Evolutionary conservation across 352 stramenopile genomes (phyloP), one percentile per base, ranked within the genome.

Genomic region (Phytophthora nicotianae): DNA sequence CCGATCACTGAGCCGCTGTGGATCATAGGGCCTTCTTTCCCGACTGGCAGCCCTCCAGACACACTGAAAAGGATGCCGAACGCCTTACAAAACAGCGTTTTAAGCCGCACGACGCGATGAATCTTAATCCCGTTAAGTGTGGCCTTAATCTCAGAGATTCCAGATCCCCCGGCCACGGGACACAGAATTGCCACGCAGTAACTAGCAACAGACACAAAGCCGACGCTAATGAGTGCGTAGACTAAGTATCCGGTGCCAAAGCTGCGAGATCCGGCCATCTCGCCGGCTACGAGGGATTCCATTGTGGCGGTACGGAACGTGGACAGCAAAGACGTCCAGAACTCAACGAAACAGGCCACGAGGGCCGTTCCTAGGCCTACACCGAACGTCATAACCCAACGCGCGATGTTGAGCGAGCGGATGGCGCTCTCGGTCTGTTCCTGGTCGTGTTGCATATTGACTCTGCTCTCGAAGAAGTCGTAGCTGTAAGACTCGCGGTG

Each of bases 101-200:
- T 98, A 35, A 98, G 72, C 0, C 93, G 81, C 5, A 99, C 89
- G n/a, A 99, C 88, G 19, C 95, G 86, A 32, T 97, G 95, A 23
- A 99, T 88, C 81, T 98, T 98, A 63, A 99, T 98, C 19, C 97
- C 97, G 74, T 99, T 99, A 11, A 99, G 77, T 19, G 96, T 98
- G 29, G 93, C 96, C 70, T 99, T 99, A 61, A 99, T 98, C 75
- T 99, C 97, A 0, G 90, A 87, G 68, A 99, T 99, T 40, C 97
- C 97, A 5, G 96, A 99, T 9, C 98, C 98, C 37, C 81, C 93
- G 2, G 92, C 93, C 17, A 98, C 89, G 1, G 97, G 97, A 71
- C 98, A 98, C 9, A 98, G 65, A 57, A 93, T 97, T 35, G 98
- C 92, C 17, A 99, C 97, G 24, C 96, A 82, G 47, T 89, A 89